These are phyloP conservation scores for Magnolia changhungtana DNA, from an alignment of 164 flowering plant genomes.

Conservation along the genomic window DNA sequence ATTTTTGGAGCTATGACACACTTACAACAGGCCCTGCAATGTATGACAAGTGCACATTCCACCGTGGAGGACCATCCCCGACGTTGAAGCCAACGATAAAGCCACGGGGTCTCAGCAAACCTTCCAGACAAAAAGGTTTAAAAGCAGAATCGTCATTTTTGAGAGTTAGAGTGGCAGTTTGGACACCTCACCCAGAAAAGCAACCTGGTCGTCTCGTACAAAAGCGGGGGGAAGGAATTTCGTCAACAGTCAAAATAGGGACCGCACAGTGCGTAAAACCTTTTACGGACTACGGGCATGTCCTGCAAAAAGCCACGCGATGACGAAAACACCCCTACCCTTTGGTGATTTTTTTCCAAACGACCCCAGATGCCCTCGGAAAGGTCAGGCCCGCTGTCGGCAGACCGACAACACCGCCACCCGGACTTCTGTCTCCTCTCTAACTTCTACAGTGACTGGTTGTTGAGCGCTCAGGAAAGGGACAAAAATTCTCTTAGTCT, in stretches of 20 bases:
- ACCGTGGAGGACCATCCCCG: too few species aligned
- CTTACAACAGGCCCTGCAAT: too few species aligned
- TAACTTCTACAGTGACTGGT: not conserved
- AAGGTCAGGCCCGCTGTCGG: not conserved
- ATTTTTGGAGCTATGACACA: too few species aligned
- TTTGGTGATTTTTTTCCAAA: not conserved
- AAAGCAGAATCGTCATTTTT: not conserved
- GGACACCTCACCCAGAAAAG: not conserved
- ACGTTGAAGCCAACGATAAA: not conserved
- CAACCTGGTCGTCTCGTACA: not conserved
- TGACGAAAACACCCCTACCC: not conserved
- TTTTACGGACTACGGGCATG: slow-evolving; percentile 1
- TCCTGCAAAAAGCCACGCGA: not conserved
- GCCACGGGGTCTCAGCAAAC: not conserved
- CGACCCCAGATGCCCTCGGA: not conserved
- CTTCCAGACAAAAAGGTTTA: not conserved
- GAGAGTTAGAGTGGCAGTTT: not conserved
- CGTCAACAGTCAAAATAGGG: slow-evolving; percentile 3
- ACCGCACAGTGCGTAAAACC: not conserved
- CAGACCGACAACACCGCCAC: not conserved
- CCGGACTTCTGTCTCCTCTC: not conserved
- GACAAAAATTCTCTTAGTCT: not conserved
- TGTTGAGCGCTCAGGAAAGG: not conserved
- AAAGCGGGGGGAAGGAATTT: not conserved
- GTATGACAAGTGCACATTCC: too few species aligned